These are phyloP conservation scores for Terfezia claveryi DNA, from an alignment of 495 filamentous ascomycete species.

Conservation along the genomic window DNA sequence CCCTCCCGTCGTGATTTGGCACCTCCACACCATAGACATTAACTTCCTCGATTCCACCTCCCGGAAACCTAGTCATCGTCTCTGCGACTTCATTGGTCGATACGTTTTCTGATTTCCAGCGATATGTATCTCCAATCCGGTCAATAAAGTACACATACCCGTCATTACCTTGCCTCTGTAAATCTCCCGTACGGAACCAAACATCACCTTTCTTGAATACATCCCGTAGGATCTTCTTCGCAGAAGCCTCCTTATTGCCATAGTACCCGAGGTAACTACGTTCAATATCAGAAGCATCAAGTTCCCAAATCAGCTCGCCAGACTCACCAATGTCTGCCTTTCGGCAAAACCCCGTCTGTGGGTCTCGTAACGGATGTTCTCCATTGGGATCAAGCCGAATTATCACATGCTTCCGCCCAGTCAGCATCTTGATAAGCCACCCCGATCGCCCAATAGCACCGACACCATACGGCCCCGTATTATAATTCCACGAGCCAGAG, in stretches of 20 bases:
- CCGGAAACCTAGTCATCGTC: slow-evolving; percentile 23
- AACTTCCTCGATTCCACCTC: slow-evolving; percentile 47
- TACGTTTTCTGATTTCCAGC: slow-evolving; percentile 92
- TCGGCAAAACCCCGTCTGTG: slow-evolving; percentile 50
- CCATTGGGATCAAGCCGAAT: slow-evolving; percentile 53
- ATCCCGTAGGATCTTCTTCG: slow-evolving; percentile 55
- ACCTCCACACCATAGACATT: slow-evolving; percentile 77
- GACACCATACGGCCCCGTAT: slow-evolving; percentile 47
- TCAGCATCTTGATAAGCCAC: slow-evolving; percentile 30
- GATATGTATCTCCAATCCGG: slow-evolving; percentile 80
- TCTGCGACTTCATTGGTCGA: slow-evolving; percentile 66
- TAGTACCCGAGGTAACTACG: slow-evolving; percentile 72
- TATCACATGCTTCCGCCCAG: slow-evolving; percentile 31
- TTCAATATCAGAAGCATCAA: slow-evolving; percentile 43
- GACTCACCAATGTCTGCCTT: slow-evolving; percentile 37
- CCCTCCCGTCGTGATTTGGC: slow-evolving; percentile 67
- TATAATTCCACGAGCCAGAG: slow-evolving; percentile 50
- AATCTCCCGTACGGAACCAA: slow-evolving; percentile 71
- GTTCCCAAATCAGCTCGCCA: slow-evolving; percentile 56
- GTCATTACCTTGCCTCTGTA: slow-evolving; percentile 47
- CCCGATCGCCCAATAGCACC: slow-evolving; percentile 74
- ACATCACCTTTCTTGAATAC: slow-evolving; percentile 65
- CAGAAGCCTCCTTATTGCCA: slow-evolving; percentile 48
- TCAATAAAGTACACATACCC: slow-evolving; percentile 70
- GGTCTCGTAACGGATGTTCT: slow-evolving; percentile 46